A percentile compares a stretch with the other conserved stretches of the same genome.
Evolutionary conservation across 768 basidiomycete species (phyloP).

Genomic region (Leccinum barrowsii): DNA sequence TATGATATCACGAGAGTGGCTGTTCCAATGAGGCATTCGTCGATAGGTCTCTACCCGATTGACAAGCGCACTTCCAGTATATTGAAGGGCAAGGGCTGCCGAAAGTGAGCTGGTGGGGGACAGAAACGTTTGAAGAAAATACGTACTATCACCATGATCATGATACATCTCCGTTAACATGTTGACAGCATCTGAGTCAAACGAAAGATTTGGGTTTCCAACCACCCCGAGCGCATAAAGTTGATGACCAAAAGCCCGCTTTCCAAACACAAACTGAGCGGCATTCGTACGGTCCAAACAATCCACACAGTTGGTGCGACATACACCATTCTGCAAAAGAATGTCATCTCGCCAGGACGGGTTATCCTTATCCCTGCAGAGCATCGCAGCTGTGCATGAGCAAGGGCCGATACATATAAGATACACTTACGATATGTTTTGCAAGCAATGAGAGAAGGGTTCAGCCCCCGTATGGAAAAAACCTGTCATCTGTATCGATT

Average conservation of each 20-base stretch:
- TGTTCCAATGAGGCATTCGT: conserved; percentile 95
- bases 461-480: conserved; percentile 96
- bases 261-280: conserved; percentile 95
- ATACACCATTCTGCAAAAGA: conserved; percentile 86
- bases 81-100: conserved; percentile 89
- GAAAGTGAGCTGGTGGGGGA: background rate
- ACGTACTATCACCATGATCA: conserved; percentile 91
- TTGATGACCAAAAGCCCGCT: conserved; percentile 91
- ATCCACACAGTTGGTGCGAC: conserved; percentile 94
- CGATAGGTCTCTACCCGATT: conserved; percentile 96
- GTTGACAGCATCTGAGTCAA: conserved; percentile 93
- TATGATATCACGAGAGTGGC: conserved; percentile 93
- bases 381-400: background rate
- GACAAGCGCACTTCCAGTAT: conserved; percentile 93
- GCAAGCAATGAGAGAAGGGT: conserved; percentile 68
- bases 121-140: background rate
- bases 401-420: background rate
- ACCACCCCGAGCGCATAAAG: conserved; percentile 92
- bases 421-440: conserved; percentile 36
- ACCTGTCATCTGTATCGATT: conserved; percentile 83
- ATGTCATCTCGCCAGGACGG: conserved; percentile 59
- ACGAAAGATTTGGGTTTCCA: conserved; percentile 77
- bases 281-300: conserved; percentile 96
- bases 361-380: conserved; percentile 30
- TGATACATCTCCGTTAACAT: conserved; percentile 99